Conservation (phyloP, 2,329 filamentous ascomycete genomes). For the Hypoxylon sp. region DNA sequence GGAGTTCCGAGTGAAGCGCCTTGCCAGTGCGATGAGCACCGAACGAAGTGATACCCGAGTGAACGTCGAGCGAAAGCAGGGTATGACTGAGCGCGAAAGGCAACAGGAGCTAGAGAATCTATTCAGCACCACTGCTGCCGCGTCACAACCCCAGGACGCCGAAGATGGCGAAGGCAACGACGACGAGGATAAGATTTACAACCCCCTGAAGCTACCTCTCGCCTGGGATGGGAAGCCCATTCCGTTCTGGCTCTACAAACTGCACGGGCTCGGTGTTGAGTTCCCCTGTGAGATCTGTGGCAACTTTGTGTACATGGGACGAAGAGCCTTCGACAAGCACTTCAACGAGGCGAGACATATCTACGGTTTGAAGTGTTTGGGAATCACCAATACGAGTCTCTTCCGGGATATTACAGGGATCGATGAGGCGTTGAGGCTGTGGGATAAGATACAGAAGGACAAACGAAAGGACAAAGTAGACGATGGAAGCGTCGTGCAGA, state of each 20-base stretch:
- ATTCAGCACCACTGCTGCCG: conserved; percentile 69
- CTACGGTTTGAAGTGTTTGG: conserved; percentile 92
- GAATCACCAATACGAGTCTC: conserved; percentile 89
- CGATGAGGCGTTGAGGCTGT: conserved; percentile 86
- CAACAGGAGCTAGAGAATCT: conserved; percentile 93
- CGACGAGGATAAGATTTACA: conserved; percentile 92
- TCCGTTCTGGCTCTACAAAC: conserved; percentile 97
- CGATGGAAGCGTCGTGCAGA: conserved; percentile 90
- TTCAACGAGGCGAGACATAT: conserved; percentile 96
- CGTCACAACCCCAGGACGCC: conserved; percentile 60
- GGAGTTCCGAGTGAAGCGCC: conserved; percentile 83
- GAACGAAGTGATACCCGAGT: conserved; percentile 90
- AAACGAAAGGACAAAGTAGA: conserved; percentile 81
- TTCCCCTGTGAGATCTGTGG: conserved; percentile 97
- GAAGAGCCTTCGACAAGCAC: conserved; percentile 96
- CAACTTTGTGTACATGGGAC: conserved; percentile 98
- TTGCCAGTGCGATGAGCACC: conserved; percentile 85
- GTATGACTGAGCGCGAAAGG: conserved; percentile 96
- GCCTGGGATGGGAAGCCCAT: conserved; percentile 99
- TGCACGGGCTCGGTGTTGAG: conserved; percentile 94
- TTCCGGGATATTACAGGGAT: conserved; percentile 96
- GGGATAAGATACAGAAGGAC: conserved; percentile 93
- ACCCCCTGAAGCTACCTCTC: conserved; percentile 93
- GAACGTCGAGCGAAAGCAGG: conserved; percentile 95
- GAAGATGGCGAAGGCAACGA: conserved; percentile 79